Evolutionary conservation across 2,329 filamentous ascomycete species (phyloP).

Genomic region (Macroventuria anomochaeta): DNA sequence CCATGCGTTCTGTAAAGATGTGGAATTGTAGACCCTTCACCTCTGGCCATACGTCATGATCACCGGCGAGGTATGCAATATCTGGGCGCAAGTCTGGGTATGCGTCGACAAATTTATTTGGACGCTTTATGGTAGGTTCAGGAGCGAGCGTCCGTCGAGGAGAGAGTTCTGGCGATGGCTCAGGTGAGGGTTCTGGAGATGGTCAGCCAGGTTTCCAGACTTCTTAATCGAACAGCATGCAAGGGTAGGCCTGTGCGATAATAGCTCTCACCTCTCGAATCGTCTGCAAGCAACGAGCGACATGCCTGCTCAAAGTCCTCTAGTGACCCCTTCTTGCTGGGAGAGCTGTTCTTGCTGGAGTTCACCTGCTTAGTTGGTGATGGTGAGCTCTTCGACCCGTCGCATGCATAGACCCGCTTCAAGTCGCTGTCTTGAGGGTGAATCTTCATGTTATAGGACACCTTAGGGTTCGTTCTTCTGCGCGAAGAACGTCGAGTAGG

Average conservation of each 20-base stretch:
- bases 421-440: conserved; percentile 41
- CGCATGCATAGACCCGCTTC: conserved; percentile 7
- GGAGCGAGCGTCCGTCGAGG: neutral
- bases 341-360: too few relatives aligned
- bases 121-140: neutral
- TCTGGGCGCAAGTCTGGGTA: neutral
- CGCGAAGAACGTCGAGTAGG: conserved; percentile 36
- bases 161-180: neutral
- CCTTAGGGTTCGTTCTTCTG: conserved; percentile 19
- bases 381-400: conserved; percentile 8
- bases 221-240: neutral
- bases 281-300: neutral
- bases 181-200: neutral
- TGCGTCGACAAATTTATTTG: neutral
- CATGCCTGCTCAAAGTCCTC: neutral
- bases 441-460: conserved; percentile 34
- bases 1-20: conserved; percentile 26
- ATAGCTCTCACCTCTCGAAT: neutral
- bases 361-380: conserved; percentile 2
- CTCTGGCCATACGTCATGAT: conserved; percentile 15
- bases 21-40: conserved; percentile 21
- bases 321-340: too few relatives aligned
- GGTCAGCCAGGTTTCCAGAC: neutral
- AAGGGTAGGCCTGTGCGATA: neutral
- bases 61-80: neutral